Evolutionary conservation across 495 filamentous ascomycete genomes (phyloP), one percentile per base, ranked within the genome.

Genomic region (Penicillium flavigenum): DNA sequence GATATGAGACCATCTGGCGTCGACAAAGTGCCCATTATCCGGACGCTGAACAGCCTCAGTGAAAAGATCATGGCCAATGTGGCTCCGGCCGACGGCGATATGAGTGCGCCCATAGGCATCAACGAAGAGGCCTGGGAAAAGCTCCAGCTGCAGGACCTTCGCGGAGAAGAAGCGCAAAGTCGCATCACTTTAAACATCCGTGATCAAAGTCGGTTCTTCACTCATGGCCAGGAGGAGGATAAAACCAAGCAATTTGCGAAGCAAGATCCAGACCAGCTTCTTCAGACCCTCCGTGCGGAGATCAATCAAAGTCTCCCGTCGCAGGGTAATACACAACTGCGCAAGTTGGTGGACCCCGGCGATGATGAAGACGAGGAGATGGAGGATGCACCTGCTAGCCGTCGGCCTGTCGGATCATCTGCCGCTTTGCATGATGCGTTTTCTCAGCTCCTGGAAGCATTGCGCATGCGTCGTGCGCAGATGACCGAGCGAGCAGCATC

Each of bases 51-150:
- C 68, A 87, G 77, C 51, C 76, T 96, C 52, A 94, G 88, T 63
- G 88, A 91, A 63, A 97, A 94, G 67, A 87, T 98, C 61, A 87
- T 98, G 77, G 88, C 87, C 31, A 87, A 90, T 55, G 90, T 95
- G 17, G 81, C 86, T 5, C 88, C 91, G 1, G 82, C 86, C 5
- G 94, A 96, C 65, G 71, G 79, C 20, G 84, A 90, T 55, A 79
- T 84, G 12, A 80, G 79, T 59, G 81, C 73, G 27, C 82, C 81
- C 2, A 81, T 83, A 53, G 89, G 86, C 11, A 74, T 88, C 60
- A 89, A 95, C 60, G 88, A 91, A 61, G 85, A 84, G 54, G 86
- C 88, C 4, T 92, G 86, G 63, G 79, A 86, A 58, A 73, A 88
- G 62, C 77, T 97, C 42, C 80, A 83, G 22, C 78, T 98, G n/a